Base-by-base conservation (phyloP, 176 grass and related monocot species). In the Phoenix roebelenii region DNA sequence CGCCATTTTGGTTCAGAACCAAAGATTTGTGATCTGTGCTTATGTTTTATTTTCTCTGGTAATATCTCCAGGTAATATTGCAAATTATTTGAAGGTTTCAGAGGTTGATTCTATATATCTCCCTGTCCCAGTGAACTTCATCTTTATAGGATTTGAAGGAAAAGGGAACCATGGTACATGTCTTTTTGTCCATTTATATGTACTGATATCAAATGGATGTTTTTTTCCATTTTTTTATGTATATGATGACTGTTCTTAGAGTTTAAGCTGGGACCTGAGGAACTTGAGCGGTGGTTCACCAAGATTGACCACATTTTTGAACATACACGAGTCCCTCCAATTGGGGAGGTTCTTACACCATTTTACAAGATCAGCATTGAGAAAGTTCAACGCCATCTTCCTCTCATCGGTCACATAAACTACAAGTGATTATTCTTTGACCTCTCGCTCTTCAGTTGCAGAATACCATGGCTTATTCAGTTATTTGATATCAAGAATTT, bases 281-380 rank as follows among this genome's bases (percentile, higher is more conserved):
- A 97, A 77, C 30, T 97, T 66, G 81, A 91, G 60, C 81, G 66
- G 26, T 97, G 92, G 92, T 97, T 91, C 72, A 83, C 78, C 48
- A 91, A 97, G 73, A 91, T 91, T n/a, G 92, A 97, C 65, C 92
- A 97, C 74, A 74, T 91, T 66, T 91, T 97, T 73, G 87, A 91
- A 51, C 79, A 97, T 63, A 97, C 92, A 64, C 83, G 92, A 69
- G 77, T 97, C 28, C 92, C 92, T 58, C 84, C 84, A 51, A 78
- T 97, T 61, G 92, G 87, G 32, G 92, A 97, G 77, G 70, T 91
- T 80, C 79, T 97, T 61, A 62, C 70, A 19, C 92, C 87, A 0
- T 97, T 97, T 66, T 97, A 88, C 56, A 97, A 83, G 72, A 91
- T 72, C 16, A 90, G 19, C 54, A 83, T 88, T 59, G 85, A 88